Evolutionary conservation across 331 rosid genomes (phyloP), one percentile per base, ranked within the genome.

Genomic region (Erythrophleum ivorense): DNA sequence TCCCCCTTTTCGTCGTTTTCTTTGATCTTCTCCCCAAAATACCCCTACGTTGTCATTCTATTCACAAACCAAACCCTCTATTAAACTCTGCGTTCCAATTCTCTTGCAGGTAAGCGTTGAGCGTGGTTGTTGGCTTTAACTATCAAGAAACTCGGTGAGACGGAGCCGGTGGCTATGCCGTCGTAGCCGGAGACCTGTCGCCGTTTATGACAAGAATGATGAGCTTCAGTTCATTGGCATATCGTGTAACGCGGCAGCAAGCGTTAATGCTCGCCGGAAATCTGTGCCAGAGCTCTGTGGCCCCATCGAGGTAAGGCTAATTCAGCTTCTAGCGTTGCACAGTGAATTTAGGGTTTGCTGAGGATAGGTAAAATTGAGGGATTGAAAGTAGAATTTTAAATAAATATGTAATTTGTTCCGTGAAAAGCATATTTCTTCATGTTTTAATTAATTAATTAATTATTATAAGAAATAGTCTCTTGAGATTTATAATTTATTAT

Each of bases 71-170:
- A 72, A 9, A 58, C 77, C 78, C 19, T 73, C 71, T 76, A 50
- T 66, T 24, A 24, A 14, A 6, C 81, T 68, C 46, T 64, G 75
- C 78, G 75, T n/a, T 85, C 91, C 62, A 76, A 76, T 59, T 71
- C 82, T 34, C 68, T 14, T 33, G 9, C 11, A 14, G 38, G 36
- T 1, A 7, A 55, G 14, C 33, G 31, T 57, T 14, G 13, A 21
- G 45, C 45, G 15, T 65, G 48, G 24, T 15, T 36, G 71, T 21
- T 7, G 8, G 71, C 19, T 66, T 66, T 38, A 38, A 31, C 50
- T 38, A 3, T 41, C 73, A 18, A 41, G 73, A 67, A 41, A 7
- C 43, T 66, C 49, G 7, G 19, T 9, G 80, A 83, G 81, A 80
- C 78, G 13, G 81, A 86, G 33, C 86, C 88, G 21, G 88, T 71